Base-by-base conservation (phyloP, 2,329 filamentous ascomycete species). In the Nemania diffusa region DNA sequence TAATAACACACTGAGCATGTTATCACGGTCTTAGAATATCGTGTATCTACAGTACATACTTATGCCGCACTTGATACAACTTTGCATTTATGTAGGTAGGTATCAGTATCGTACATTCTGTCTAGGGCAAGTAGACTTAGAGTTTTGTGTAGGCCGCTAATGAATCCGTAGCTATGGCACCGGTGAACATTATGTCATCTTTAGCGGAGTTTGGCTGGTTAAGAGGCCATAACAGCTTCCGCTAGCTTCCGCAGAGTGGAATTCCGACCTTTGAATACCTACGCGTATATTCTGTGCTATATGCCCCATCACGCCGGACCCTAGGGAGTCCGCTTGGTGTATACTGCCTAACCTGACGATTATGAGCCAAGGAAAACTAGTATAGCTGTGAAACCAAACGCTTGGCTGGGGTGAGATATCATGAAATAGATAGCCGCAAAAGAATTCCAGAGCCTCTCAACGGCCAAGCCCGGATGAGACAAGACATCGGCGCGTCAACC, bases 361-460 rank as follows among this genome's bases (percentile, higher is more conserved):
- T 11, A 52, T 26, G 22, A 32, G 52, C 22, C 27, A 27, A 53
- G 42, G 26, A 26, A 64, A 56, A 27, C 57, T 59, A 53, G 55
- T 22, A 37, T 46, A 20, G 15, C 26, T n/a, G 29, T 20, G 27
- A 58, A 8, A n/a, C 42, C 32, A 37, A 11, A 24, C 13, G 11
- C 4, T 5, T 6, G 46, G 11, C 22, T 15, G 15, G 42, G 37
- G 37, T 57, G 37, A 40, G 15, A 34, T 34, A 34, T 34, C 32
- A 34, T 5, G 11, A 34, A 34, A 34, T 34, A 40, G 15, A 15
- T 40, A 17, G 37, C 37, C 37, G 37, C 37, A 40, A 40, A 40
- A 40, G 37, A 40, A 40, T 40, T 40, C 37, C 37, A 40, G 37
- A 40, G 37, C 37, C 37, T 40, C 37, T 11, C 37, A 40, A 40